Evolutionary conservation across 176 grass and related monocot species (phyloP), one percentile per base, ranked within the genome.

Genomic region (Avena sativa): DNA sequence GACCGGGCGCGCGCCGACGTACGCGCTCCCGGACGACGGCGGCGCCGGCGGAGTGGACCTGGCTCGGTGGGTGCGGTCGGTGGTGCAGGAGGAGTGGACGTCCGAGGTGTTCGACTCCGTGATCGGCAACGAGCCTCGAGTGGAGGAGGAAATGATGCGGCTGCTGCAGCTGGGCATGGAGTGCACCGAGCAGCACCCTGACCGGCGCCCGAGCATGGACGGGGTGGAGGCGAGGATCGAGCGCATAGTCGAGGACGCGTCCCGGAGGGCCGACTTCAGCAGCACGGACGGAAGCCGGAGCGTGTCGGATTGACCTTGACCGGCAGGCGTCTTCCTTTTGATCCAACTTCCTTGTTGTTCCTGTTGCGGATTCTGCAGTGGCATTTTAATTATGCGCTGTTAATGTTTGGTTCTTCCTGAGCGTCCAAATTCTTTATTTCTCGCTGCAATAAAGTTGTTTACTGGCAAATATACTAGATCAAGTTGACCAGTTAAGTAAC

Each of bases 161-260:
- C 44, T 98, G 81, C 82, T 95, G 86, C 89, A 89, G 87, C 90
- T 98, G 13, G 93, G 91, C 5, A 87, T 98, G 28, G 96, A 98
- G 32, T 98, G 96, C 87, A 92, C 88, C 49, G 89, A 86, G 55
- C 85, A 87, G 61, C 81, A 77, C 6, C 88, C 93, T 7, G 90
- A 95, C 34, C 38, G 40, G 55, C 80, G 91, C 8, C 96, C 93
- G 19, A 32, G 49, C 2, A 95, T 98, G 91, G 75, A 61, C 20
- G 78, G 93, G 47, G 90, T 92, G 59, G 90, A 87, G 66, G 68
- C 47, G 4, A 81, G 84, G 69, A 88, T 98, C 30, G 88, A 94
- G 57, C 84, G 87, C 59, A 82, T 98, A 30, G 65, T 88, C 28
- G 82, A 79, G 74, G 91, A 83, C 62, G 73, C 81, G 4, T 60